Evolutionary conservation across 495 filamentous ascomycete genomes (phyloP).

Genomic region (Penicillium malachiteum): DNA sequence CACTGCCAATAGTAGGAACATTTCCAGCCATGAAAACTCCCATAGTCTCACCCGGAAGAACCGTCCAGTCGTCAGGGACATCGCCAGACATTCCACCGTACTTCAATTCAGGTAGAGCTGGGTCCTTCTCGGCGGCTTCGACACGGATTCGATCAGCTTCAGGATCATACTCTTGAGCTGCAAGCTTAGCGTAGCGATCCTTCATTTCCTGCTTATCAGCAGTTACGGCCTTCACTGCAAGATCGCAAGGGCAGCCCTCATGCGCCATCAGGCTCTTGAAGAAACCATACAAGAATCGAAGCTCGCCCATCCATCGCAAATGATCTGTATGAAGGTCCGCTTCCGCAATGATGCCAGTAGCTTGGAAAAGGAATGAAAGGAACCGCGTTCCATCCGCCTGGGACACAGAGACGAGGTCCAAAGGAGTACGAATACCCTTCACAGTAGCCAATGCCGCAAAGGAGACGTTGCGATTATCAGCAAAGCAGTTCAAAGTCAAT

Average conservation of each 20-base stretch:
- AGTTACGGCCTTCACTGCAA: conserved; percentile 77
- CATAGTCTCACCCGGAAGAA: conserved; percentile 68
- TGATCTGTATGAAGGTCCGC: conserved; percentile 85
- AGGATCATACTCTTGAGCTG: conserved; percentile 28
- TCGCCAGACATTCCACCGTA: conserved; percentile 78
- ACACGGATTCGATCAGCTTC: conserved; percentile 21
- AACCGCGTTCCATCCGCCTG: conserved; percentile 64
- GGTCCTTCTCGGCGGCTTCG: conserved; percentile 26
- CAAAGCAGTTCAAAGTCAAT: conserved; percentile 86
- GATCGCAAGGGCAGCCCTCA: conserved; percentile 81
- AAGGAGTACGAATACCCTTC: conserved; percentile 76
- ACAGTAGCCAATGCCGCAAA: conserved; percentile 77
- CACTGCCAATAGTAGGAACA: conserved; percentile 88
- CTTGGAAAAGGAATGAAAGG: conserved; percentile 88
- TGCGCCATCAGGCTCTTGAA: conserved; percentile 67
- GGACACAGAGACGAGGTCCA: conserved; percentile 86
- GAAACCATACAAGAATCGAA: conserved; percentile 83
- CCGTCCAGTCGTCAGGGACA: conserved; percentile 71
- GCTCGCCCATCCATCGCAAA: conserved; percentile 85
- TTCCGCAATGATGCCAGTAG: conserved; percentile 87
- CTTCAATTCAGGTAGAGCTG: conserved; percentile 67
- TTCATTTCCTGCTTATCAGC: conserved; percentile 75
- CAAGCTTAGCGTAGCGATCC: conserved; percentile 63
- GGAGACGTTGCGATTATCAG: conserved; percentile 66
- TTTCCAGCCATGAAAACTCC: conserved; percentile 96